These are phyloP conservation scores for Neotropicomus parvogracilis DNA, from an alignment of 1,284 basidiomycete species.

Conservation along the genomic window DNA sequence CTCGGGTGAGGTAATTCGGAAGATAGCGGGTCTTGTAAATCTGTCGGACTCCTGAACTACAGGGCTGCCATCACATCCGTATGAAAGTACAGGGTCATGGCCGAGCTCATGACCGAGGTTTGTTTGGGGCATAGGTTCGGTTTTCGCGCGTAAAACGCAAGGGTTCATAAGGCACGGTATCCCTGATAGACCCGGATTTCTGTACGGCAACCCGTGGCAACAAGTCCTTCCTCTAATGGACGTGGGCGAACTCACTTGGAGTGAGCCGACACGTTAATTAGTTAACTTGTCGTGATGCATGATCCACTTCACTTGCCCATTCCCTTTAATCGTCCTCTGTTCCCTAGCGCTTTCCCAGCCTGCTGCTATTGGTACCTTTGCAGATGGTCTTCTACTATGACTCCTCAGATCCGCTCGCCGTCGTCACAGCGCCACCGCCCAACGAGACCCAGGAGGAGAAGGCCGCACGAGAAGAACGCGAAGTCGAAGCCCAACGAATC, in stretches of 20 bases:
- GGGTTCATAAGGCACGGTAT: slow-evolving; percentile 10
- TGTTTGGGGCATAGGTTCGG: no score
- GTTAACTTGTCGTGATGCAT: slow-evolving; percentile 9
- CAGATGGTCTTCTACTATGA: slow-evolving; percentile 32
- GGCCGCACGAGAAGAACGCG: slow-evolving; percentile 41
- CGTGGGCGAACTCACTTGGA: neutral
- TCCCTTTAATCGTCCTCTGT: slow-evolving; percentile 1
- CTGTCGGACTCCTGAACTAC: no score
- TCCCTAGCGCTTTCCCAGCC: neutral
- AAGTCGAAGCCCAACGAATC: slow-evolving; percentile 51
- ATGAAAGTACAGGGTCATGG: no score
- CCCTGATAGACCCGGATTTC: slow-evolving; percentile 14
- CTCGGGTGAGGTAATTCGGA: no score
- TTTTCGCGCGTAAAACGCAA: no score
- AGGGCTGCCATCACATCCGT: no score
- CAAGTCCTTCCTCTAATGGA: neutral
- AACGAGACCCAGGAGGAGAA: slow-evolving; percentile 46
- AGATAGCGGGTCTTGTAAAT: no score
- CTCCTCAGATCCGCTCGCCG: slow-evolving; percentile 48
- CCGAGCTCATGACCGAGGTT: no score
- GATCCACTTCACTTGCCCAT: neutral
- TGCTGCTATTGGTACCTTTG: neutral
- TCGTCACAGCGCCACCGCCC: slow-evolving; percentile 48
- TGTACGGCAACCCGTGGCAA: slow-evolving; percentile 14
- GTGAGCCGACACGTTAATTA: slow-evolving; percentile 16